Evolutionary conservation across 2,329 filamentous ascomycete genomes (phyloP).

Genomic region (Claviceps humidiphila): DNA sequence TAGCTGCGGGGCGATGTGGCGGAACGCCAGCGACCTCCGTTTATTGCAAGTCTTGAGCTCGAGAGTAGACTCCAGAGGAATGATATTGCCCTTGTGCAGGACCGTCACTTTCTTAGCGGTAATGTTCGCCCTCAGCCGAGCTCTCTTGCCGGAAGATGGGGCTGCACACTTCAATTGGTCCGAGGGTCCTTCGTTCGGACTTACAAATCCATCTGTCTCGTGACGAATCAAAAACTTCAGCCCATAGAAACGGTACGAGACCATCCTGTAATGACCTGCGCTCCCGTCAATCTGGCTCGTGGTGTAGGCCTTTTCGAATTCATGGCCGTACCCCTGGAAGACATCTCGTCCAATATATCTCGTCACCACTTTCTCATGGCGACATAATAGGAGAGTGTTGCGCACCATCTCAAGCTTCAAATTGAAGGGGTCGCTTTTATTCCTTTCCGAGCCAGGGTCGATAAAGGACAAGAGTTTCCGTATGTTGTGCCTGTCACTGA

Average conservation of each 20-base stretch:
- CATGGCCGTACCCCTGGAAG: conserved; percentile 29
- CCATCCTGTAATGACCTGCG: conserved; percentile 31
- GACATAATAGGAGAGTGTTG: conserved; percentile 25
- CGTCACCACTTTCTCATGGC: conserved; percentile 17
- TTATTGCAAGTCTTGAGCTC: conserved; percentile 31
- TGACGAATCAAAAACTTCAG: conserved; percentile 28
- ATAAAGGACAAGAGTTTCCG: conserved; percentile 34
- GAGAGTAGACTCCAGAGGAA: conserved; percentile 23
- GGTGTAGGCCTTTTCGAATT: conserved; percentile 32
- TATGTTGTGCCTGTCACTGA: conserved; percentile 34
- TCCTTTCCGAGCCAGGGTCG: conserved; percentile 13
- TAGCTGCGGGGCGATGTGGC: conserved; percentile 26
- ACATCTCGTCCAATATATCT: conserved; percentile 19
- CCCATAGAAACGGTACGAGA: conserved; percentile 28
- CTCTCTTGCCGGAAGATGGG: conserved; percentile 8
- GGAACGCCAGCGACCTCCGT: conserved; percentile 19
- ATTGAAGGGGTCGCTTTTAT: conserved; percentile 22
- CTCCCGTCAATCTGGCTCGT: conserved; percentile 18
- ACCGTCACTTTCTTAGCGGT: conserved; percentile 17
- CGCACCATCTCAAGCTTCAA: conserved; percentile 26
- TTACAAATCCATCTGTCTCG: conserved; percentile 29
- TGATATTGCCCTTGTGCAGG: conserved; percentile 15
- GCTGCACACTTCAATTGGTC: conserved; percentile 14
- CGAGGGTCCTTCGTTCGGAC: conserved; percentile 8
- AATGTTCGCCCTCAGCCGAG: neutral